Evolutionary conservation across 148 eudicot species (phyloP).

Genomic region (Beta vulgaris): DNA sequence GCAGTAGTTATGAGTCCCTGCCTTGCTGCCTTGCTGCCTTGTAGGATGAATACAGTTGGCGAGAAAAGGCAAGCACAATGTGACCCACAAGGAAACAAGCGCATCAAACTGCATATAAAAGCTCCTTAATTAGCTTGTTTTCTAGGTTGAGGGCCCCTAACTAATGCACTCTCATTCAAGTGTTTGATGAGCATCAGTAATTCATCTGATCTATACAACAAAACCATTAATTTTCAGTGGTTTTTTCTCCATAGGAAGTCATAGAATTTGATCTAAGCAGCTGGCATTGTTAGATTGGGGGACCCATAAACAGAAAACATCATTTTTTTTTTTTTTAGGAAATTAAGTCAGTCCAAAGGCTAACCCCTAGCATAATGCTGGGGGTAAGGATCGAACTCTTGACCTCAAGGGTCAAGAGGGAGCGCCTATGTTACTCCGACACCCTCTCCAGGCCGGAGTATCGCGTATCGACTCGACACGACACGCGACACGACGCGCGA

Average conservation of each 20-base stretch:
- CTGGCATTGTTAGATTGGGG: not conserved
- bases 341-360: too few species aligned
- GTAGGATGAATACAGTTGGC: conserved; percentile 35
- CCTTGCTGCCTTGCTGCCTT: too few species aligned
- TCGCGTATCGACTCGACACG: too few species aligned
- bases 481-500: too few species aligned
- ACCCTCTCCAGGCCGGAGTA: too few species aligned
- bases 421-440: too few species aligned
- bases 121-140: conserved; percentile 16
- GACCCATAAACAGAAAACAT: not conserved
- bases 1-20: conserved; percentile 20
- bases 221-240: not conserved
- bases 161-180: not conserved
- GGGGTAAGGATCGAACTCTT: too few species aligned
- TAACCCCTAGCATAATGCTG: too few species aligned
- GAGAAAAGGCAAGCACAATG: conserved; percentile 28
- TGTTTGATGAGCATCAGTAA: not conserved
- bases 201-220: conserved; percentile 12
- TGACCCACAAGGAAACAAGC: conserved; percentile 23
- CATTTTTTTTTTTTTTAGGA: too few species aligned
- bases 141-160: not conserved
- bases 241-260: not conserved
- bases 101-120: not conserved
- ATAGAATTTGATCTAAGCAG: conserved; percentile 5
- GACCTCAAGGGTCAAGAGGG: too few species aligned